These are phyloP conservation scores for Letharia columbiana DNA, from an alignment of 495 filamentous ascomycete genomes.

Conservation along the genomic window DNA sequence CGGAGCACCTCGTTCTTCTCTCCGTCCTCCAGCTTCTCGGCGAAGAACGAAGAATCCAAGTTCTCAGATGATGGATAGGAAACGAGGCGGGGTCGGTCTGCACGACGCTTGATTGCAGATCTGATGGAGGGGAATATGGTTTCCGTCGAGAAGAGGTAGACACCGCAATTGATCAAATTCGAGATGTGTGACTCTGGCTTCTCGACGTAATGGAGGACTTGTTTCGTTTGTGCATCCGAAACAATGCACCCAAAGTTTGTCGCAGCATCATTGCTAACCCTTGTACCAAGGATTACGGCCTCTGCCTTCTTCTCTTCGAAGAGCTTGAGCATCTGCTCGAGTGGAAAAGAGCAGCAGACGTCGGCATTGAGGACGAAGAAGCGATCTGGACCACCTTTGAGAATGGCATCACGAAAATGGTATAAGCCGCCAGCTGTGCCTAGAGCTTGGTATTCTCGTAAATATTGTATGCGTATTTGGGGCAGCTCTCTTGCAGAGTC, in stretches of 20 bases:
- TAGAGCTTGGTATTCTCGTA: constrained; percentile 94
- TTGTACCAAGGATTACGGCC: constrained; percentile 91
- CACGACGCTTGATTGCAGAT: constrained; percentile 90
- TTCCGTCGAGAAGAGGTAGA: constrained; percentile 93
- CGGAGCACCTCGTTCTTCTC: constrained; percentile 82
- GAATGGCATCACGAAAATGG: constrained; percentile 98
- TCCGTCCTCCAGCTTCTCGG: constrained; percentile 66
- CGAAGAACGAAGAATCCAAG: constrained; percentile 70
- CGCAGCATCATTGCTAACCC: constrained; percentile 84
- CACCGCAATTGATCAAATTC: constrained; percentile 98
- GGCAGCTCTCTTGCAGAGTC: constrained; percentile 77
- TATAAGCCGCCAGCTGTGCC: constrained; percentile 95
- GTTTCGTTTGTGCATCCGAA: constrained; percentile 86
- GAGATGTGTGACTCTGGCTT: constrained; percentile 98
- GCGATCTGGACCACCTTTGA: constrained; percentile 89
- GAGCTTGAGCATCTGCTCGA: constrained; percentile 87
- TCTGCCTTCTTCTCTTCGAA: constrained; percentile 95
- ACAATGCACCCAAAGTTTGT: constrained; percentile 98
- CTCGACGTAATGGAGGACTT: constrained; percentile 98
- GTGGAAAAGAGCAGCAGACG: constrained; percentile 97
- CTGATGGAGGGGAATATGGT: constrained; percentile 95
- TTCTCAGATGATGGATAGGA: constrained; percentile 95
- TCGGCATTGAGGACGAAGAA: constrained; percentile 98
- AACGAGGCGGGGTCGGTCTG: constrained; percentile 79
- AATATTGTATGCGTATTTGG: constrained; percentile 84